A percentile compares a stretch with the other conserved stretches of the same genome.
Conservation (phyloP, 345 rosid genomes). For the Psidium guajava region DNA sequence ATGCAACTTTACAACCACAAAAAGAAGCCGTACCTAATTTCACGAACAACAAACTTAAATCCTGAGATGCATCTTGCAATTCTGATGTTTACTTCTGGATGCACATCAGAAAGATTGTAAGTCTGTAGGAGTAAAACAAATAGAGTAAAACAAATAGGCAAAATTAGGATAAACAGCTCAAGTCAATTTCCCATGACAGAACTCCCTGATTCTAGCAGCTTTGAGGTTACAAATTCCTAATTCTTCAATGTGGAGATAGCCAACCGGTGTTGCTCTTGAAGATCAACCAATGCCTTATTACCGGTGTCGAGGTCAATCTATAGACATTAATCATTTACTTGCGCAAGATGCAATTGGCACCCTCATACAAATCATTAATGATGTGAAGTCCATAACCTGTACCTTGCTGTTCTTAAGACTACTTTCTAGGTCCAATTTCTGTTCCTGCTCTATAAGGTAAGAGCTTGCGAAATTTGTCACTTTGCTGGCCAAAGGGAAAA, state of each 20-base stretch:
- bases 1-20: neutral
- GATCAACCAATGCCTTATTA: slow-evolving; percentile 47
- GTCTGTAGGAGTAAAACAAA: neutral
- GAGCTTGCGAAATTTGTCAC: slow-evolving; percentile 47
- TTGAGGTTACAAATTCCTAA: slow-evolving; percentile 50
- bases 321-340: neutral
- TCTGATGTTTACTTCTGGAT: slow-evolving; percentile 59
- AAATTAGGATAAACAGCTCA: neutral
- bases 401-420: slow-evolving; percentile 71
- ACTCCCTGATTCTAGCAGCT: slow-evolving; percentile 52
- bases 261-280: slow-evolving; percentile 36
- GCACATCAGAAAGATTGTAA: neutral
- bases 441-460: slow-evolving; percentile 58
- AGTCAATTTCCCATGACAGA: neutral
- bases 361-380: neutral
- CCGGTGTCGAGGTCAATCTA: slow-evolving; percentile 52
- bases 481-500: slow-evolving; percentile 39
- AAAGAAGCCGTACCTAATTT: slow-evolving; percentile 51
- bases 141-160: too few relatives aligned
- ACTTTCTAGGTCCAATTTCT: slow-evolving; percentile 47
- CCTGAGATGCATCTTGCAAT: slow-evolving; percentile 72
- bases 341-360: neutral
- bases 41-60: slow-evolving; percentile 51
- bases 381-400: neutral
- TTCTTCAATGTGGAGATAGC: slow-evolving; percentile 40